Percentiles rank a stretch among this genome's conserved stretches.
Evolutionary conservation across 495 filamentous ascomycete genomes (phyloP).

Genomic region (Talaromyces thailandensis): DNA sequence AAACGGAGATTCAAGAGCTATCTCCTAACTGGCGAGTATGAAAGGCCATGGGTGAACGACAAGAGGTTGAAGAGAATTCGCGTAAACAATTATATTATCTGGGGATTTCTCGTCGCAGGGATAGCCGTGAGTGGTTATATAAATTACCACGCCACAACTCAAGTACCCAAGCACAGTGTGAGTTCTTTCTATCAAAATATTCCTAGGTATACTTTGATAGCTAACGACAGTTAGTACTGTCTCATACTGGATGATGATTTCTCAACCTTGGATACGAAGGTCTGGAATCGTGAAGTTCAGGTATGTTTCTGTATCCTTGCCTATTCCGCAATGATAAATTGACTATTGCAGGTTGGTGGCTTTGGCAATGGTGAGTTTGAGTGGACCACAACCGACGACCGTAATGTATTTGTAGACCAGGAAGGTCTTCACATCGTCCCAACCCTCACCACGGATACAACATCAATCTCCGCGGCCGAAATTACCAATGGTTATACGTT

Average conservation of each 20-base stretch:
- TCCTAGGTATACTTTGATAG: background rate
- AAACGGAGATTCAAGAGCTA: constrained; percentile 20
- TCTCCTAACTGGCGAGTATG: constrained; percentile 25
- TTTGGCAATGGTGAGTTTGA: constrained; percentile 82
- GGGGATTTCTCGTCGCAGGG: constrained; percentile 18
- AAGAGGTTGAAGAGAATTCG: constrained; percentile 17
- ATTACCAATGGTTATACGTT: constrained; percentile 9
- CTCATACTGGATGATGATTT: constrained; percentile 63
- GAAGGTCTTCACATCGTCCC: constrained; percentile 67
- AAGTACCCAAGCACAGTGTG: constrained; percentile 13
- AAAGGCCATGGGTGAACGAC: constrained; percentile 26
- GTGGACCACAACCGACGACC: constrained; percentile 56
- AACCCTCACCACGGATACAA: constrained; percentile 63
- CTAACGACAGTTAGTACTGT: constrained; percentile 47
- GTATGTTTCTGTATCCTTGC: background rate
- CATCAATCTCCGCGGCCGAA: constrained; percentile 32
- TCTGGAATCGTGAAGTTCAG: constrained; percentile 68
- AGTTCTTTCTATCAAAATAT: background rate
- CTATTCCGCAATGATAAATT: background rate
- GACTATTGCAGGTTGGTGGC: constrained; percentile 51
- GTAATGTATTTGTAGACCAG: constrained; percentile 63
- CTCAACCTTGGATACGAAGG: constrained; percentile 42
- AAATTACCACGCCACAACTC: constrained; percentile 12
- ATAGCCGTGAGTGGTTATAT: constrained; percentile 19
- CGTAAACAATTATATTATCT: constrained; percentile 25